Evolutionary conservation across 345 rosid species (phyloP), one percentile per base, ranked within the genome.

Genomic region (Kandelia obovata): DNA sequence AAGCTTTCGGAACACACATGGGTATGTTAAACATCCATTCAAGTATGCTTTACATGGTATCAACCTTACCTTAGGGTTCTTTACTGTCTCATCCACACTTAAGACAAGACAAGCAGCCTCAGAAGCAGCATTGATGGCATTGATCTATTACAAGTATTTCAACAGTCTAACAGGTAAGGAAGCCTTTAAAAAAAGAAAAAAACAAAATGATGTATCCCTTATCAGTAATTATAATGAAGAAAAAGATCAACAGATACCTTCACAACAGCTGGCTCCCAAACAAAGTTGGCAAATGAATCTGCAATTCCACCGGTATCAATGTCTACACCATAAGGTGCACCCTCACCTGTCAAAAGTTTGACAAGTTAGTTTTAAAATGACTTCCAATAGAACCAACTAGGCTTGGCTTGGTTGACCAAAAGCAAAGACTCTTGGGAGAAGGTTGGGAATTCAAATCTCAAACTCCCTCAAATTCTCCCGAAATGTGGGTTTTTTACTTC

Each of bases 181-280:
- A 4, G 28, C 28, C 30, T 5, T 21, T 5, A 26, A 2, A 13
- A 37, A 16, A n/a, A 7, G 39, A 4, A 31, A 28, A 0, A 34
- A 7, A 1, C 37, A 34, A 34, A 34, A 34, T 20, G 30, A 7
- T 26, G 47, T 25, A 28, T 57, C 52, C 28, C 58, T 20, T 28
- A 5, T 19, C 21, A 35, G 21, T 34, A 55, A 13, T 32, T 34
- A n/a, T 32, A 20, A 72, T 28, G 2, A 63, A 73, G 28, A 15
- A 35, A n/a, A 49, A 65, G 53, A 70, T 39, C 20, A 27, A 64
- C 10, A 57, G n/a, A 10, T 60, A 81, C 99, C 98, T 96, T 92
- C 15, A 92, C 99, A 62, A 92, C 98, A 20, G 99, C 85, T 69
- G 99, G 99, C 72, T 96, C 99, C 99, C 99, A 96, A 6, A 96